Evolutionary conservation across 352 stramenopile species (phyloP).

Genomic region (Phytophthora agathidicida): DNA sequence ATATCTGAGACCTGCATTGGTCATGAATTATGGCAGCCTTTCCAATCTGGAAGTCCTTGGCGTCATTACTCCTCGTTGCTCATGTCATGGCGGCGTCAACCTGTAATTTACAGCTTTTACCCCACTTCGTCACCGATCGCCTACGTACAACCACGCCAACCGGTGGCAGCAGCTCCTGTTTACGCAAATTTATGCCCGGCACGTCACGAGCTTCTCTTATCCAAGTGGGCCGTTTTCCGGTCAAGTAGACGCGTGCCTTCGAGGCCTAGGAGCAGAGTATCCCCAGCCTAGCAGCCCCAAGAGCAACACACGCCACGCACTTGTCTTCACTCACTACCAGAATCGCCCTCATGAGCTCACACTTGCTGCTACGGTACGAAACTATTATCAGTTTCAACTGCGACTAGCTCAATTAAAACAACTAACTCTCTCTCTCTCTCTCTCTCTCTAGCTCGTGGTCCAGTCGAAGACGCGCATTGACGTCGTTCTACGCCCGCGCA

Average conservation of each 20-base stretch:
- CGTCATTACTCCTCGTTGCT: not conserved
- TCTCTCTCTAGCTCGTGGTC: constrained; percentile 18
- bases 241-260: constrained; percentile 20
- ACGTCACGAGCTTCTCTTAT: constrained; percentile 1
- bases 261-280: constrained; percentile 12
- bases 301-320: constrained; percentile 1
- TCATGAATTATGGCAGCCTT: not conserved
- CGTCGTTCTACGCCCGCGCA: constrained; percentile 9
- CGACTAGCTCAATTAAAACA: constrained; percentile 16
- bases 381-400: not conserved
- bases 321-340: not conserved
- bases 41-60: too few relatives aligned
- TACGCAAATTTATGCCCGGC: constrained; percentile 21
- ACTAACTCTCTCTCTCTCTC: constrained; percentile 1
- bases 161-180: constrained; percentile 7
- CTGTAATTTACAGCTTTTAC: not conserved
- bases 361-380: constrained; percentile 33
- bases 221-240: constrained; percentile 6
- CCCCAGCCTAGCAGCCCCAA: too few relatives aligned
- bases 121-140: not conserved
- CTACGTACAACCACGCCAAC: not conserved
- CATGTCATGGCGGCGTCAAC: not conserved
- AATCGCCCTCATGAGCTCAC: constrained; percentile 30
- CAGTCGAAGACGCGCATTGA: constrained; percentile 17
- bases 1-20: not conserved